A percentile compares a stretch with the other conserved stretches of the same genome.
These are phyloP conservation scores for Ustilago bromivora DNA, from an alignment of 1,284 basidiomycete species.

Conservation along the genomic window DNA sequence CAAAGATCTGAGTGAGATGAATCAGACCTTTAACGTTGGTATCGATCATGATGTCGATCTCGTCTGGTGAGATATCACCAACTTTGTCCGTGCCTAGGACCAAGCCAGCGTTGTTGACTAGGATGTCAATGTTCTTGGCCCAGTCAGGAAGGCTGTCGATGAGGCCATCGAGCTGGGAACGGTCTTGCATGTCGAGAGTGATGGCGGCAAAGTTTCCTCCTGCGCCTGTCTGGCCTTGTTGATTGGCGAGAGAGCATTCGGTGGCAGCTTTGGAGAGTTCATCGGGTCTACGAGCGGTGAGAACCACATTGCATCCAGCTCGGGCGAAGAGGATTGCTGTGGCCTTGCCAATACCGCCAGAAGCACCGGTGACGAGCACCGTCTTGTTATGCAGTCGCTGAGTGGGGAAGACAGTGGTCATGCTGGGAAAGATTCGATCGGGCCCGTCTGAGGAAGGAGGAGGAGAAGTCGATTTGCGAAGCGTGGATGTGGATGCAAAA, in stretches of 20 bases:
- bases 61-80: slow-evolving; percentile 80
- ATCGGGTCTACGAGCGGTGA: slow-evolving; percentile 70
- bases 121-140: slow-evolving; percentile 63
- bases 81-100: slow-evolving; percentile 83
- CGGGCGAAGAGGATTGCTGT: slow-evolving; percentile 59
- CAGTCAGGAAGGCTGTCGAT: slow-evolving; percentile 59
- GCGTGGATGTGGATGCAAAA: slow-evolving; percentile 4
- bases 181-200: slow-evolving; percentile 61
- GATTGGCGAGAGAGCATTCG: slow-evolving; percentile 78
- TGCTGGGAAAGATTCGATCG: slow-evolving; percentile 47
- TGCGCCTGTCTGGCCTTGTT: slow-evolving; percentile 77
- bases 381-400: slow-evolving; percentile 79
- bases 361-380: slow-evolving; percentile 86
- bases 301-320: slow-evolving; percentile 71
- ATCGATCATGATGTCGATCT: slow-evolving; percentile 84
- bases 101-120: slow-evolving; percentile 75
- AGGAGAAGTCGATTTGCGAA: neutral
- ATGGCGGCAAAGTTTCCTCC: slow-evolving; percentile 63
- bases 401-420: slow-evolving; percentile 56
- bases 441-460: slow-evolving; percentile 9
- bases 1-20: slow-evolving; percentile 78
- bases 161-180: slow-evolving; percentile 48
- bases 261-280: slow-evolving; percentile 65
- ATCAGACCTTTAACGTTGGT: slow-evolving; percentile 94
- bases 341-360: slow-evolving; percentile 79